phyloP scores from a whole-genome alignment of 306 rosid genomes.

The Pterocarpus macrocarpus region DNA sequence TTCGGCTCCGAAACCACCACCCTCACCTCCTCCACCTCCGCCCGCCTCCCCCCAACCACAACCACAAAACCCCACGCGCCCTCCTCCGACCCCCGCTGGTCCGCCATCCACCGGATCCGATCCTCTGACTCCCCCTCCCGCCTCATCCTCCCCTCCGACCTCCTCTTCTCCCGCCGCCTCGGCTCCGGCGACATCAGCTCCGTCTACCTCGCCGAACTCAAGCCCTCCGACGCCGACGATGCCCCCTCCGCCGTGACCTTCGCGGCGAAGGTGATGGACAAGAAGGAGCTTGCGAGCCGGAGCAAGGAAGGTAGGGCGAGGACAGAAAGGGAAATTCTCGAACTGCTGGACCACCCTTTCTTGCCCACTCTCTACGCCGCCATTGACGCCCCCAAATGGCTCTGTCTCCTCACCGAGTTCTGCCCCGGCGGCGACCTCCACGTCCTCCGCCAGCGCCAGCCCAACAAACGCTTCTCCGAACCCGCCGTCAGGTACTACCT shows the following conservation, averaged over 20 bases:
- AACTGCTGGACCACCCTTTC: conserved; percentile 75
- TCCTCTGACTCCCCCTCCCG: conserved; percentile 68
- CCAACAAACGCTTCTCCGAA: conserved; percentile 71
- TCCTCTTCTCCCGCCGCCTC: conserved; percentile 67
- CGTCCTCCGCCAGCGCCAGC: conserved; percentile 85
- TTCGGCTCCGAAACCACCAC: conserved; percentile 76
- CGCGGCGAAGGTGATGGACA: conserved; percentile 90
- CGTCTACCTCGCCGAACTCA: conserved; percentile 71
- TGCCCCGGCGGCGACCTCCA: conserved; percentile 94
- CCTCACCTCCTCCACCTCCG: conserved; percentile 66
- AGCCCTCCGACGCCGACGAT: conserved; percentile 11
- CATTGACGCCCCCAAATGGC: conserved; percentile 75
- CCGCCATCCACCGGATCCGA: conserved; percentile 79
- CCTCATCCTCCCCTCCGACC: conserved; percentile 69
- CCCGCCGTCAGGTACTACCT: conserved; percentile 78
- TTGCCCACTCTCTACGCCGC: conserved; percentile 81
- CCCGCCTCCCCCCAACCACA: conserved; percentile 41
- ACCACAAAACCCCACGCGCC: conserved; percentile 65
- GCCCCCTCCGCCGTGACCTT: conserved; percentile 47
- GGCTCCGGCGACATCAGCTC: conserved; percentile 90
- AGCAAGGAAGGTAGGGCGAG: conserved; percentile 85
- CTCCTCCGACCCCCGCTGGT: conserved; percentile 74
- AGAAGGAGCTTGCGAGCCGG: conserved; percentile 73
- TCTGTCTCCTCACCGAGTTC: conserved; percentile 80
- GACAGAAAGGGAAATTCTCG: conserved; percentile 80